Evolutionary conservation across 2,329 filamentous ascomycete genomes (phyloP).

Genomic region (Pseudogymnoascus sp.): DNA sequence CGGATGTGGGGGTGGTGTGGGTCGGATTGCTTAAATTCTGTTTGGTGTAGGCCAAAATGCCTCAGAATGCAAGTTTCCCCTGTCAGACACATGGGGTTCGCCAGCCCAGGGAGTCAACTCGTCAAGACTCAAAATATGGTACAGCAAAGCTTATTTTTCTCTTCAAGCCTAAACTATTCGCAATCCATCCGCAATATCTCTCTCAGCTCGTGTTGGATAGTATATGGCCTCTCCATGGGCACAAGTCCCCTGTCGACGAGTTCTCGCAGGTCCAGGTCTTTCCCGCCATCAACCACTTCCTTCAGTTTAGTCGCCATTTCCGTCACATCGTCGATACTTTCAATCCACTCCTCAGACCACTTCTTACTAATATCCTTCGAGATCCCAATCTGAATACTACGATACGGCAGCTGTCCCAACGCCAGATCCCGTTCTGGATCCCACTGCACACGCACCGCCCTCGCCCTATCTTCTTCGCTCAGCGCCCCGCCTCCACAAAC

Average conservation of each 20-base stretch:
- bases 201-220: conserved; percentile 34
- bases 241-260: conserved; percentile 35
- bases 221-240: conserved; percentile 39
- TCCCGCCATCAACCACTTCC: conserved; percentile 32
- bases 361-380: conserved; percentile 36
- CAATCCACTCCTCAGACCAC: conserved; percentile 47
- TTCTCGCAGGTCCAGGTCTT: conserved; percentile 29
- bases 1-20: neutral
- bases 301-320: conserved; percentile 43
- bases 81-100: neutral
- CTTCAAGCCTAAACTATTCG: neutral
- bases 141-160: neutral
- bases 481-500: conserved; percentile 29
- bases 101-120: neutral
- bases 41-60: neutral
- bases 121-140: neutral
- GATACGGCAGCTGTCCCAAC: conserved; percentile 39
- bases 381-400: conserved; percentile 58
- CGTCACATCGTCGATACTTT: conserved; percentile 52
- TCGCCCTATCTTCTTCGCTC: conserved; percentile 19
- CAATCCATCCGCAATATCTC: conserved; percentile 29
- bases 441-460: conserved; percentile 52
- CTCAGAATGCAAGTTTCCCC: neutral
- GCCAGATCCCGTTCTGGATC: conserved; percentile 49
- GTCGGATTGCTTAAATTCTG: neutral